Base-by-base conservation (phyloP, 2,329 filamentous ascomycete genomes). In the Thermothelomyces thermophilus region DNA sequence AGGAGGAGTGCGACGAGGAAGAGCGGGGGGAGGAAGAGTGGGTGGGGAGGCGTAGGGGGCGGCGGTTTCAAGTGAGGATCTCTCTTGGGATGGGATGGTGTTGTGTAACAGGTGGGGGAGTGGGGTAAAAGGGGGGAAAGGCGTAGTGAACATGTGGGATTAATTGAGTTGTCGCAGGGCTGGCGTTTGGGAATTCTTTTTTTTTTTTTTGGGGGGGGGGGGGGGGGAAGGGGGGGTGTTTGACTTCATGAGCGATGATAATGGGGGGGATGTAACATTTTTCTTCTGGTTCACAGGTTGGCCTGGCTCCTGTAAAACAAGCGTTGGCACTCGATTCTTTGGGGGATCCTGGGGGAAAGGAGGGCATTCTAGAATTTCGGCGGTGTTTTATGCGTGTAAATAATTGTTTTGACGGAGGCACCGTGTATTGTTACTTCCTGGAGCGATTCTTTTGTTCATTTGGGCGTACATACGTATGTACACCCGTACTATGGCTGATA, bases 1-100 rank as follows among this genome's bases (percentile, higher is more conserved):
- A 77, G 90, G 56, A 79, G 89, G 55, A 95, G 89, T 70, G 89
- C 93, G 59, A 95, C 90, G 46, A 77, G 69, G 57, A 57, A 58
- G 50, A 58, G 57, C 5, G 54, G 56, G 33, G 58, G 5, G 57
- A 77, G 90, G 56, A 79, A 89, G 55, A 95, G 89, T 70, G 89
- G 93, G 59, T 95, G 89, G 46, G 77, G 69, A 57, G 56, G 57
- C 5, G 54, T 55, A 28, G 58, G 55, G 60, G 58, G 51, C 2
- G 54, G 52, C 17, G 49, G 42, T 22, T 51, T 51, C 41, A 48
- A 36, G 31, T 46, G 46, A 46, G 35, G 31, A 11, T 31, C n/a
- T 34, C 33, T 16, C 13, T n/a, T 35, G 14, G 33, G 33, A 16
- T 35, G 13, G 33, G 19, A 20, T 13, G 33, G 13, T 35, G 16